These are phyloP conservation scores for Cordyceps javanica DNA, from an alignment of 2,329 filamentous ascomycete genomes.

Conservation along the genomic window DNA sequence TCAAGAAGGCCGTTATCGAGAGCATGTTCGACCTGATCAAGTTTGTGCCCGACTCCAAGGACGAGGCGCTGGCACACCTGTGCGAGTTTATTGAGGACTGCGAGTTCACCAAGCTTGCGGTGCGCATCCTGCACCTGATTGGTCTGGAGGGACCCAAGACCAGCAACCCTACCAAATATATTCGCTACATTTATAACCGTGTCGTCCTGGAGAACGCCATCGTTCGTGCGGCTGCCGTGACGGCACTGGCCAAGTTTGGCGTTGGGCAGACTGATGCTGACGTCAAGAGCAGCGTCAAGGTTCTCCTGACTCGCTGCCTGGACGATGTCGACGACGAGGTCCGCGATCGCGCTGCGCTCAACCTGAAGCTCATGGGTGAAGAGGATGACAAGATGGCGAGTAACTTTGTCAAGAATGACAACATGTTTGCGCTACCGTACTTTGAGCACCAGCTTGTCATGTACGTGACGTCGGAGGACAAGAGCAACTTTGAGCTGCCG, in stretches of 20 bases:
- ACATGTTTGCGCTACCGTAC: conserved; percentile 87
- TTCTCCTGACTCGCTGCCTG: conserved; percentile 85
- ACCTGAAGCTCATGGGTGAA: conserved; percentile 85
- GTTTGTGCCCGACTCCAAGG: conserved; percentile 85
- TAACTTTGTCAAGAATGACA: conserved; percentile 92
- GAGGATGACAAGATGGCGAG: conserved; percentile 83
- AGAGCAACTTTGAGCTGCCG: conserved; percentile 72
- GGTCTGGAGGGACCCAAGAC: conserved; percentile 94
- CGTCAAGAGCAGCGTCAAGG: conserved; percentile 91
- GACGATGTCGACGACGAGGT: conserved; percentile 98
- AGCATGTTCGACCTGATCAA: conserved; percentile 99
- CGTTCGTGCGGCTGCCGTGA: conserved; percentile 90
- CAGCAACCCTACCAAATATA: conserved; percentile 94
- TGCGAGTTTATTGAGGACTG: conserved; percentile 99
- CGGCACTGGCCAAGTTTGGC: conserved; percentile 92
- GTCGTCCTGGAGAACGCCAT: conserved; percentile 97
- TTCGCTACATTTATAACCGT: conserved; percentile 98
- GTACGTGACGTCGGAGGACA: conserved; percentile 92
- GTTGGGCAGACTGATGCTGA: conserved; percentile 94
- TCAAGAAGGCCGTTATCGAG: conserved; percentile 95
- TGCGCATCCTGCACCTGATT: conserved; percentile 88
- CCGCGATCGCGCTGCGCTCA: conserved; percentile 87
- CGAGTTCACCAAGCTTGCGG: conserved; percentile 96
- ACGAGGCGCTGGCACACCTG: conserved; percentile 81
- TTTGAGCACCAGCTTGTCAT: conserved; percentile 97